Base-by-base conservation (phyloP, 306 rosid species). In the Dalbergia cultrata region DNA sequence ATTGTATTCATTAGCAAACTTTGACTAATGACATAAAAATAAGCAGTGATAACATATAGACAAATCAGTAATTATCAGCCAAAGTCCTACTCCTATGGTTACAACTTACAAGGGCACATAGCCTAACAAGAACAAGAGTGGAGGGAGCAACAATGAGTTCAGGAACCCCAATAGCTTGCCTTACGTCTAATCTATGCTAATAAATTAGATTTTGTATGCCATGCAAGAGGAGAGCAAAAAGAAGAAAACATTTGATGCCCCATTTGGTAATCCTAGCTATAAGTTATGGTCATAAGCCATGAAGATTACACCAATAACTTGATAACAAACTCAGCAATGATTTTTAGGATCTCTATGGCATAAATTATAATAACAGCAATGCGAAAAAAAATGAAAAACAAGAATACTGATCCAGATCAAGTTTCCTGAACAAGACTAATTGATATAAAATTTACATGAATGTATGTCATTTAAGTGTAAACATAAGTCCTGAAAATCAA, bases 321-420 rank as follows among this genome's bases (percentile, higher is more conserved):
- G 64, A 69, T 52, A 49, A 41, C 37, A 74, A 77, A 71, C 54
- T 44, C 45, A 79, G 34, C 45, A 58, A 53, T 70, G 37, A 39
- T 59, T 43, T 66, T 58, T 21, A 81, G 31, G 13, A 6, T 81
- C 81, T 72, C 72, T 10, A 43, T 18, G 56, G 50, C 19, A 58
- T 45, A 33, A 50, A 59, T 47, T 45, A 26, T 47, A 37, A 72
- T 50, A 14, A 67, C 43, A 61, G 18, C 13, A 68, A 21, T 47
- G 34, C 33, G 41, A 59, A 59, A 26, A 76, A 5, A 13, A 5
- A 13, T 5, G 11, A 17, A 54, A 54, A 17, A n/a, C 5, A 54
- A n/a, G 18, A 13, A 45, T 33, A 13, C 60, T n/a, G 21, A 74
- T 67, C 78, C 78, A 86, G 70, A 86, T 80, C 70, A 79, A 45